phyloP scores from a whole-genome alignment of 176 grass and related monocot genomes.

The Echinochloa phyllopogon region DNA sequence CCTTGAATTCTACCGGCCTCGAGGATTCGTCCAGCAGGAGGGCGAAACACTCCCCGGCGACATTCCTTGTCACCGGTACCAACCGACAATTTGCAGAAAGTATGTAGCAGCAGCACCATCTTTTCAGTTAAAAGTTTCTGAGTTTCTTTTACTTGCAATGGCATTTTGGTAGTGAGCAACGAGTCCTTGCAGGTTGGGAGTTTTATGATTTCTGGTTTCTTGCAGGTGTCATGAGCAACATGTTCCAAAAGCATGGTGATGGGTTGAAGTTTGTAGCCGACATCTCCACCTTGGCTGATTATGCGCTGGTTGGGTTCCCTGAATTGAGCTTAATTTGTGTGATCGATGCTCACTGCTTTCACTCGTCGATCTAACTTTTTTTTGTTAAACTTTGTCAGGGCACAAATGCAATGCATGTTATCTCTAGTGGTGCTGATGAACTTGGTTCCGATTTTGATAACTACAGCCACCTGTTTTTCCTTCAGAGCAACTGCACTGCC shows the following conservation, averaged over 20 bases:
- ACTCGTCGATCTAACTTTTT: background rate
- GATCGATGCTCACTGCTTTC: background rate
- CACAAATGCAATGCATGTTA: background rate
- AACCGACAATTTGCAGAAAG: constrained; percentile 39
- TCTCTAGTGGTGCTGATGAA: background rate
- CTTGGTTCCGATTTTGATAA: background rate
- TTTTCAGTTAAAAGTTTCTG: constrained; percentile 2
- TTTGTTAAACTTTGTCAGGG: constrained; percentile 19
- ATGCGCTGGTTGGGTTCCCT: constrained; percentile 44
- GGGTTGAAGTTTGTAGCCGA: background rate
- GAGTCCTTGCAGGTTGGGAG: background rate
- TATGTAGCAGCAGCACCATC: constrained; percentile 7
- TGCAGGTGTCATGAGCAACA: constrained; percentile 44
- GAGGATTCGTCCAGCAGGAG: background rate
- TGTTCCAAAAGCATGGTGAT: background rate
- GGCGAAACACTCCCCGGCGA: background rate
- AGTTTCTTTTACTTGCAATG: background rate
- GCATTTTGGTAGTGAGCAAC: background rate
- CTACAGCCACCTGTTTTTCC: background rate
- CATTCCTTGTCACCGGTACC: constrained; percentile 44
- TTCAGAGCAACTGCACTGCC: constrained; percentile 29
- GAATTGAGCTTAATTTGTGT: background rate
- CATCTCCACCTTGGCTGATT: constrained; percentile 40
- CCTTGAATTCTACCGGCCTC: constrained; percentile 7
- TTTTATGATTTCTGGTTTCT: background rate